A percentile compares a stretch with the other conserved stretches of the same genome.
Conservation (phyloP, 208 protist genomes). For the Naegleria lovaniensis region DNA sequence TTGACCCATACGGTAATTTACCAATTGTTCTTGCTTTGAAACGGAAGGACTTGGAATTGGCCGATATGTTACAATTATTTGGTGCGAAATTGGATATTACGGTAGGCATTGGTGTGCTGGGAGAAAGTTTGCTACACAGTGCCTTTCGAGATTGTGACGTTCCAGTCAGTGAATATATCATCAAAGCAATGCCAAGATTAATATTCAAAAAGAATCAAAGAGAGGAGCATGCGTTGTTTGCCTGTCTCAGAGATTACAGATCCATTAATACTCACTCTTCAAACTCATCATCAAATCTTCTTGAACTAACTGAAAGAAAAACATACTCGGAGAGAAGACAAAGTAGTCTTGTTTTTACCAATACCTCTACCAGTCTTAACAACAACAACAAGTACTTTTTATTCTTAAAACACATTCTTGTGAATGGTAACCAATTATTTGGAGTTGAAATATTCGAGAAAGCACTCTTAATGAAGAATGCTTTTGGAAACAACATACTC, state of each 20-base stretch:
- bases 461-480: not conserved
- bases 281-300: not conserved
- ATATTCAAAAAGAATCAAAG: constrained; percentile 2
- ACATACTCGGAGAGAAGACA: not conserved
- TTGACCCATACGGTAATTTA: not conserved
- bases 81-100: not conserved
- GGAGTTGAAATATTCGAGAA: not conserved
- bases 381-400: not conserved
- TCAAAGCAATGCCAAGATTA: not conserved
- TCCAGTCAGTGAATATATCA: not conserved
- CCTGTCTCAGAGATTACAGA: not conserved
- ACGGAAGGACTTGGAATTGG: not conserved
- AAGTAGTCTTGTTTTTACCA: not conserved
- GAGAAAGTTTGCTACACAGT: not conserved
- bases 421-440: not conserved
- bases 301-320: not conserved
- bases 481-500: not conserved
- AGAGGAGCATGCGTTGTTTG: not conserved
- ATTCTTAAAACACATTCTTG: not conserved
- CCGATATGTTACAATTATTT: not conserved
- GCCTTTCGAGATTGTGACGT: not conserved
- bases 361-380: not conserved
- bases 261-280: not conserved
- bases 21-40: not conserved
- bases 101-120: not conserved